These are phyloP conservation scores for Termitomyces sp. DNA, from an alignment of 768 basidiomycete species.

Conservation along the genomic window DNA sequence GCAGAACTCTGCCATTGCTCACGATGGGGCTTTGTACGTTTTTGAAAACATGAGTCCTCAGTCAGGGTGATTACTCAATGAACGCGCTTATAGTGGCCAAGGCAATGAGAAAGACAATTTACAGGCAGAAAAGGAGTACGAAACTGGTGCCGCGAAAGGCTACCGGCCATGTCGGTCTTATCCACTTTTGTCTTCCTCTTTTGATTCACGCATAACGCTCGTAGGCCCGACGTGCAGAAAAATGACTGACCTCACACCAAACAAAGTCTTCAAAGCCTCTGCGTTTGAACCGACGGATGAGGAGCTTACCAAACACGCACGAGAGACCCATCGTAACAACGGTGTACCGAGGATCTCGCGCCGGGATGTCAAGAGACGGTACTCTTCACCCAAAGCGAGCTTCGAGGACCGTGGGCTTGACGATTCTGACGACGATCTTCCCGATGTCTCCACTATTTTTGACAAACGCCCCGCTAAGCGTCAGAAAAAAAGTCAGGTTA, in stretches of 20 bases:
- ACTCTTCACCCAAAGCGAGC: slow-evolving; percentile 20
- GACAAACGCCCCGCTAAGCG: slow-evolving; percentile 26
- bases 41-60: not conserved
- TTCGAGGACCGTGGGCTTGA: slow-evolving; percentile 25
- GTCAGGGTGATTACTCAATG: not conserved
- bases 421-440: slow-evolving; percentile 50
- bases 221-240: slow-evolving; percentile 65
- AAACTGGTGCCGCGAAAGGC: slow-evolving; percentile 50
- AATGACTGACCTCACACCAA: slow-evolving; percentile 48
- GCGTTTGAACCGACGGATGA: slow-evolving; percentile 68
- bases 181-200: not conserved
- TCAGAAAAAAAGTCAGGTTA: slow-evolving; percentile 19
- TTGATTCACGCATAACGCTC: not conserved
- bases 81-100: slow-evolving; percentile 36
- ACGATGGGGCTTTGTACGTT: slow-evolving; percentile 57
- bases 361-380: slow-evolving; percentile 18
- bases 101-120: slow-evolving; percentile 52
- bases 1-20: slow-evolving; percentile 43
- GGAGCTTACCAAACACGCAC: slow-evolving; percentile 40
- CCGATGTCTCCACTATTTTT: slow-evolving; percentile 39
- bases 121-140: slow-evolving; percentile 49
- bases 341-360: slow-evolving; percentile 9
- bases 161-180: slow-evolving; percentile 47
- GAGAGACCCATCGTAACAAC: slow-evolving; percentile 25
- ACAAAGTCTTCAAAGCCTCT: slow-evolving; percentile 50